A percentile compares a stretch with the other conserved stretches of the same genome.
These are phyloP conservation scores for Clausena lansium DNA, from an alignment of 345 rosid species.

Conservation along the genomic window DNA sequence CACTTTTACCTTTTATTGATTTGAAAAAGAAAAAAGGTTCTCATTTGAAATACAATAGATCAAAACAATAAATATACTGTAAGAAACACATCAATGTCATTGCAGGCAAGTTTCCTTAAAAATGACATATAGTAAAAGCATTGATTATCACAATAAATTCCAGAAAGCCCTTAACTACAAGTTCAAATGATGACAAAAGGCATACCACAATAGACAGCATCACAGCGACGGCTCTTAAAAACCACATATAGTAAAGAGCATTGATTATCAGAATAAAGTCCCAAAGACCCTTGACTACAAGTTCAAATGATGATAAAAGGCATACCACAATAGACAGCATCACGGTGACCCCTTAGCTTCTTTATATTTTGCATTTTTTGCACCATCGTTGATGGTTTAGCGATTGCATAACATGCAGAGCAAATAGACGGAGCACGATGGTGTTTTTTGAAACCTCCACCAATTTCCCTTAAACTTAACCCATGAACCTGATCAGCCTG, in stretches of 20 bases:
- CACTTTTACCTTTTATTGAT: neutral
- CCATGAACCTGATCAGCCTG: slow-evolving; percentile 96
- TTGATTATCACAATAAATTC: neutral
- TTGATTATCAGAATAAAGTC: neutral
- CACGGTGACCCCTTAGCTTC: slow-evolving; percentile 90
- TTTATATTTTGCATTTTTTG: slow-evolving; percentile 91
- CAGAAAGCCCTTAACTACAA: slow-evolving; percentile 4
- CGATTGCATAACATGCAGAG: slow-evolving; percentile 90
- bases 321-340: slow-evolving; percentile 98
- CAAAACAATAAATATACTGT: neutral
- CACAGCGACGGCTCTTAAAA: slow-evolving; percentile 68
- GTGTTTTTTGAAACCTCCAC: slow-evolving; percentile 95
- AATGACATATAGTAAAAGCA: neutral
- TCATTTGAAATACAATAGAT: neutral
- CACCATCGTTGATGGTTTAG: slow-evolving; percentile 88
- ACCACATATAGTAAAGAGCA: neutral
- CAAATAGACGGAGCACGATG: slow-evolving; percentile 93
- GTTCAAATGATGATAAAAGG: slow-evolving; percentile 18
- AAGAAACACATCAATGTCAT: neutral
- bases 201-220: slow-evolving; percentile 98
- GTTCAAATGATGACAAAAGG: slow-evolving; percentile 21
- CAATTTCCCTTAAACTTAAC: slow-evolving; percentile 90
- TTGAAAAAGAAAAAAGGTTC: slow-evolving; percentile 1
- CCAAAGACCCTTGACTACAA: neutral
- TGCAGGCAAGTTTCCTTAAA: slow-evolving; percentile 1